Base-by-base conservation (phyloP, 1,284 basidiomycete genomes). In the Sparassis latifolia region DNA sequence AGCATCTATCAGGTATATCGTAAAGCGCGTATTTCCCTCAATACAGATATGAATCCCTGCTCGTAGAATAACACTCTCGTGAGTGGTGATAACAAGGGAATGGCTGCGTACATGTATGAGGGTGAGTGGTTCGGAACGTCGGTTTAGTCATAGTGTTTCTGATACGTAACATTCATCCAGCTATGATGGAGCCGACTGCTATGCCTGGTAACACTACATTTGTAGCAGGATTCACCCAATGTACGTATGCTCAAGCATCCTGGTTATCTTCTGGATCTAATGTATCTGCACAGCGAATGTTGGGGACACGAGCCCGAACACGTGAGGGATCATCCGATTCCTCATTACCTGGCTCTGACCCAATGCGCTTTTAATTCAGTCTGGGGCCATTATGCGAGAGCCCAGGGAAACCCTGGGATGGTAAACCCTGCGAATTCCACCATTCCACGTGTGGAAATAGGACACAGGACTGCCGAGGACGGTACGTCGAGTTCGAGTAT, bases 41-140 rank as follows among this genome's bases (percentile, higher is more conserved):
- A 9, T 37, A 10, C 4, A 10, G 28, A 30, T 35, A 38, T 28
- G 32, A 10, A 44, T 31, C 5, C 7, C 48, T 51, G 27, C 33
- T 10, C 38, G 30, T 54, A 87, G 84, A 90, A 89, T 61, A 89
- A 89, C 55, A 89, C 87, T 0, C 70, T 89, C 7, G 76, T 90
- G 33, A 88, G 84, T 62, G 69, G 75, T 3, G 87, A 89, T 65
- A 89, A 89, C 69, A 90, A 90, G 63, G 88, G 88, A 29, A 88
- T 90, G 84, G 86, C 87, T 3, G 86, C 86, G 7, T 84, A 79
- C 63, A 62, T 89, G 10, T 89, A 87, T 54, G 88, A 89, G 71
- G 68, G 84, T 84, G 54, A 44, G 72, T 54, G 40, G 10, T 6
- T 28, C 20, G 27, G 35, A n/a, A 9, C 35, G 35, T 7, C 35